Evolutionary conservation across 306 rosid genomes (phyloP), one percentile per base, ranked within the genome.

Genomic region (Senna tora): DNA sequence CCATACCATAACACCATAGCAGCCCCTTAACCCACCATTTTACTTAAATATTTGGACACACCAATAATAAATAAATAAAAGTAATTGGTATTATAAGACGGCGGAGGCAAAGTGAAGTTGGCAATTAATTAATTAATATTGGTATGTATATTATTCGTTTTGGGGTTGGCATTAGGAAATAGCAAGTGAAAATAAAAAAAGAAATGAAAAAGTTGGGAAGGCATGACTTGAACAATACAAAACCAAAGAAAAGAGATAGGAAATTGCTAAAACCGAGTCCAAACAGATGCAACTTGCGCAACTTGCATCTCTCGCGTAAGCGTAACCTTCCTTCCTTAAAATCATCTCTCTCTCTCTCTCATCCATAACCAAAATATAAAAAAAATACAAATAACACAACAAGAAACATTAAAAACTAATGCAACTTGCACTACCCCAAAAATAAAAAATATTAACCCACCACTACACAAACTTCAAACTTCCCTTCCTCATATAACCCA

Each of bases 261-360:
- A 12, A 56, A 74, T 69, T 56, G 71, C 58, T 19, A 60, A 62
- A 80, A 79, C 79, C 30, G 62, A 81, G 88, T 87, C 87, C 77
- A 81, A 87, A 84, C 78, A 61, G 72, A 17, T 81, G 96, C 98
- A 89, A 94, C 71, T 92, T 90, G 98, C 5, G 39, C 39, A 36
- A 90, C 96, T 93, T 93, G 98, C 92, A 65, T 25, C 75, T 38
- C 30, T 46, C 49, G 67, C 67, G 67, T 61, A 36, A 61, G 84
- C 90, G 87, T 84, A 78, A 81, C 79, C 90, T 85, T 78, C 77
- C 65, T 73, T 42, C 39, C 73, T 77, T 65, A 70, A 58, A 79
- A 81, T 74, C 80, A 52, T 51, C 67, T 73, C 67, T 73, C 59
- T 42, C n/a, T 47, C 54, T 52, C 50, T 65, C 67, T 52, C 63